phyloP scores from a whole-genome alignment of 345 rosid species.

The Euphorbia peplus region DNA sequence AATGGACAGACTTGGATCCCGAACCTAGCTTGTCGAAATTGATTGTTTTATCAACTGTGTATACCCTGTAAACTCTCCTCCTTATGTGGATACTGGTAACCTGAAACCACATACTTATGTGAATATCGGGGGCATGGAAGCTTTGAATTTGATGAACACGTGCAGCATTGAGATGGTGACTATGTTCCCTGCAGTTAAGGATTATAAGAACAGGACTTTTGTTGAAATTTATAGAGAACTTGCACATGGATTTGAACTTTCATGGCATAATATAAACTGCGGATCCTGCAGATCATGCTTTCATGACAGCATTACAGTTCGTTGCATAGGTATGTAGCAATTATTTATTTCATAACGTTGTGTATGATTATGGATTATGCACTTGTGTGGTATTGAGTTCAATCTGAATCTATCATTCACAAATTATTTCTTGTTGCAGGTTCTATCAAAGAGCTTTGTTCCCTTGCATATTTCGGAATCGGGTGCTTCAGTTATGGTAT shows the following conservation, averaged over 20 bases:
- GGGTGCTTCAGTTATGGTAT: not conserved
- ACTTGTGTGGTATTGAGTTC: not conserved
- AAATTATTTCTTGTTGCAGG: not conserved
- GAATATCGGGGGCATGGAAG: not conserved
- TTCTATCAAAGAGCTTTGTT: not conserved
- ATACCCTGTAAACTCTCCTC: not conserved
- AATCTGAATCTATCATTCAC: not conserved
- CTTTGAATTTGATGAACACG: not conserved
- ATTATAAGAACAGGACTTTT: not conserved
- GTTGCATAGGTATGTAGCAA: not conserved
- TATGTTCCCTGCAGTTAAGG: not conserved
- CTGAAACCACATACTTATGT: not conserved
- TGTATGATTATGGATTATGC: not conserved
- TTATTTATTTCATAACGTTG: no score
- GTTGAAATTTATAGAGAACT: not conserved
- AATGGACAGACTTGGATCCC: not conserved
- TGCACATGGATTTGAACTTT: slow-evolving; percentile 12
- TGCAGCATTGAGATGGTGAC: slow-evolving; percentile 3
- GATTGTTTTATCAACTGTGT: slow-evolving; percentile 1
- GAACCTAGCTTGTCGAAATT: not conserved
- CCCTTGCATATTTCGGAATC: not conserved
- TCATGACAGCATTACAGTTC: not conserved
- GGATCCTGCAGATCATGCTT: slow-evolving; percentile 4
- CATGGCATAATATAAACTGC: slow-evolving; percentile 9
- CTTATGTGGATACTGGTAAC: not conserved